These are phyloP conservation scores for Colletotrichum aenigma DNA, from an alignment of 2,329 filamentous ascomycete genomes.

Conservation along the genomic window DNA sequence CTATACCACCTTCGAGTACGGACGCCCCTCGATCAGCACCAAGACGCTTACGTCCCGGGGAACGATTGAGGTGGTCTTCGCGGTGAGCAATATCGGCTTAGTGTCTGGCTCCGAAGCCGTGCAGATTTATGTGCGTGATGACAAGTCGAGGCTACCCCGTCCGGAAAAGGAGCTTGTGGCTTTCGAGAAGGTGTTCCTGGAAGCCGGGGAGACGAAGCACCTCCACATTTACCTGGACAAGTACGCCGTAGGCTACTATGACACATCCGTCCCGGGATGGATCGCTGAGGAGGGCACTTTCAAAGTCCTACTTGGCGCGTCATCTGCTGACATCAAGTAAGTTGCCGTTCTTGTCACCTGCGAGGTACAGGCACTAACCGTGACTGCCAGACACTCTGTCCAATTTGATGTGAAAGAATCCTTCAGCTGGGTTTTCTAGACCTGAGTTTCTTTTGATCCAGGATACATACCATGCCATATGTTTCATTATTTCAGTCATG, in stretches of 20 bases:
- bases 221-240: slow-evolving; percentile 51
- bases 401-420: slow-evolving; percentile 66
- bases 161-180: slow-evolving; percentile 75
- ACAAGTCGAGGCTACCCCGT: slow-evolving; percentile 64
- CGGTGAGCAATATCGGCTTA: slow-evolving; percentile 59
- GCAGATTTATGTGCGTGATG: slow-evolving; percentile 71
- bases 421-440: slow-evolving; percentile 68
- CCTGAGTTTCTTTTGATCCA: not conserved
- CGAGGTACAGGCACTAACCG: not conserved
- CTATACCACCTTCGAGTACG: slow-evolving; percentile 73
- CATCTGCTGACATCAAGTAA: slow-evolving; percentile 60
- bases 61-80: slow-evolving; percentile 50
- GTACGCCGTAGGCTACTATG: slow-evolving; percentile 65
- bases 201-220: slow-evolving; percentile 59
- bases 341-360: not conserved
- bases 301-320: slow-evolving; percentile 64
- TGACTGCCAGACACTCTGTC: slow-evolving; percentile 28
- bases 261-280: slow-evolving; percentile 63
- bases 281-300: slow-evolving; percentile 70
- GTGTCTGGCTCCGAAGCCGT: slow-evolving; percentile 66
- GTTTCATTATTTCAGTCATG: not conserved
- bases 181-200: slow-evolving; percentile 68
- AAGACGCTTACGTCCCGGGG: slow-evolving; percentile 41
- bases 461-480: not conserved
- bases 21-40: slow-evolving; percentile 54